Percentiles rank a stretch among this genome's conserved stretches.
phyloP scores from a whole-genome alignment of 1,139 yeast species.

The Hansenula anomala region DNA sequence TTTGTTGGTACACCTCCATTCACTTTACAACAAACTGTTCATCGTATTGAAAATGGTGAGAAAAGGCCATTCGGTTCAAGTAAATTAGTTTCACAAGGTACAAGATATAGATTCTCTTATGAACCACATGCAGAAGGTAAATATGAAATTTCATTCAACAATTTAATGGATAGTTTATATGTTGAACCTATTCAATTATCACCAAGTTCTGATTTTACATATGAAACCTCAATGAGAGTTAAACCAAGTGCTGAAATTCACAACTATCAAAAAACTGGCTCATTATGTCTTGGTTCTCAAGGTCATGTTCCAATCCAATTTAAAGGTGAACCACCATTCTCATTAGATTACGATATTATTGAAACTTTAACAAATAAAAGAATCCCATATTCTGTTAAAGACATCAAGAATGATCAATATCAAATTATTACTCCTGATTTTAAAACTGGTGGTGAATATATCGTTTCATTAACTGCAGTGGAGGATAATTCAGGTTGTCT shows the following conservation, averaged over 20 bases:
- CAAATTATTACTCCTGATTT: slow-evolving; percentile 50
- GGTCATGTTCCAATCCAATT: slow-evolving; percentile 52
- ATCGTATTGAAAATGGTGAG: slow-evolving; percentile 38
- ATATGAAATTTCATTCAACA: slow-evolving; percentile 65
- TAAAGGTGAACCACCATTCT: slow-evolving; percentile 77
- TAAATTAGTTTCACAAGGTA: slow-evolving; percentile 30
- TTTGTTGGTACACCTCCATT: slow-evolving; percentile 83
- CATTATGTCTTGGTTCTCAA: slow-evolving; percentile 42
- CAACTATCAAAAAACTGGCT: slow-evolving; percentile 22
- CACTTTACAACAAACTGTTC: slow-evolving; percentile 57
- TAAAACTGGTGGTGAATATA: slow-evolving; percentile 64
- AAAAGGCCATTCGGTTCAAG: slow-evolving; percentile 31
- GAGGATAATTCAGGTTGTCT: slow-evolving; percentile 73
- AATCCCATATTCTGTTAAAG: slow-evolving; percentile 35
- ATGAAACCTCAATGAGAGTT: slow-evolving; percentile 37
- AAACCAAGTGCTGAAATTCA: slow-evolving; percentile 34
- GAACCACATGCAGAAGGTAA: slow-evolving; percentile 80
- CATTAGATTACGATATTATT: slow-evolving; percentile 62
- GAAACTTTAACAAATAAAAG: slow-evolving; percentile 44
- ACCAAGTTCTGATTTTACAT: slow-evolving; percentile 28
- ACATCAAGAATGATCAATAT: slow-evolving; percentile 35
- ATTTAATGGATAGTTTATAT: slow-evolving; percentile 53
- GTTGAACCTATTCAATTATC: slow-evolving; percentile 29
- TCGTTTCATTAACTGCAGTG: slow-evolving; percentile 56
- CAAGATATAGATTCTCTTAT: slow-evolving; percentile 55